A percentile compares a stretch with the other conserved stretches of the same genome.
Conservation (phyloP, 768 basidiomycete species). For the Lactarius vividus region DNA sequence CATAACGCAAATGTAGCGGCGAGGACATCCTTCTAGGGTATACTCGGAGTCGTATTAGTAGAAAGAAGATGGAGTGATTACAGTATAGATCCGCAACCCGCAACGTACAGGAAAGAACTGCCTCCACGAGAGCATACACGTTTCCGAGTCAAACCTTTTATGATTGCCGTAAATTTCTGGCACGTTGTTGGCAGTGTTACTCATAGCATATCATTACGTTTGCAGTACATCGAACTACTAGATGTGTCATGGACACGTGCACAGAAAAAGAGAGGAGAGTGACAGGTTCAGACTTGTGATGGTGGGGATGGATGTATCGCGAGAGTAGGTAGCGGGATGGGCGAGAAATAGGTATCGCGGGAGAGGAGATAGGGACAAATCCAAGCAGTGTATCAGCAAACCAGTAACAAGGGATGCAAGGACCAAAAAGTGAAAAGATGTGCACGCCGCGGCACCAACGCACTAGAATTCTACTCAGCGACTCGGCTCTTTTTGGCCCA, state of each 20-base stretch:
- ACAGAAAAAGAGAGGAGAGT: background rate
- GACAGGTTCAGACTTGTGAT: background rate
- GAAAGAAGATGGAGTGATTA: background rate
- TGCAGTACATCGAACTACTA: constrained; percentile 14
- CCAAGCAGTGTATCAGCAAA: constrained; percentile 18
- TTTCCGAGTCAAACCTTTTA: background rate
- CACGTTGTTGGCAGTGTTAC: background rate
- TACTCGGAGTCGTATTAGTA: background rate
- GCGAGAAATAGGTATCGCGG: constrained; percentile 17
- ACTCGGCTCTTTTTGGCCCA: background rate
- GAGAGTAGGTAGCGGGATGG: background rate
- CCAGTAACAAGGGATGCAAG: constrained; percentile 5
- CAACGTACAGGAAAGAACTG: background rate
- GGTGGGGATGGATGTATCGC: constrained; percentile 14
- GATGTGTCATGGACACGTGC: constrained; percentile 1
- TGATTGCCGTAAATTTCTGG: background rate
- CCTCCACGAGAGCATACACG: background rate
- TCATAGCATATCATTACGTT: constrained; percentile 7
- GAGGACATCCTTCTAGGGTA: background rate
- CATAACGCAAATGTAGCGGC: background rate
- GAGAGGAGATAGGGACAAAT: constrained; percentile 11
- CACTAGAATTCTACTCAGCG: background rate
- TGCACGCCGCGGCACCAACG: background rate
- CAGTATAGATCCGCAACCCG: background rate
- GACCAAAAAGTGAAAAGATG: background rate